Conservation (phyloP, 1,139 yeast species). For the Protomyces arabidopsidicola region DNA sequence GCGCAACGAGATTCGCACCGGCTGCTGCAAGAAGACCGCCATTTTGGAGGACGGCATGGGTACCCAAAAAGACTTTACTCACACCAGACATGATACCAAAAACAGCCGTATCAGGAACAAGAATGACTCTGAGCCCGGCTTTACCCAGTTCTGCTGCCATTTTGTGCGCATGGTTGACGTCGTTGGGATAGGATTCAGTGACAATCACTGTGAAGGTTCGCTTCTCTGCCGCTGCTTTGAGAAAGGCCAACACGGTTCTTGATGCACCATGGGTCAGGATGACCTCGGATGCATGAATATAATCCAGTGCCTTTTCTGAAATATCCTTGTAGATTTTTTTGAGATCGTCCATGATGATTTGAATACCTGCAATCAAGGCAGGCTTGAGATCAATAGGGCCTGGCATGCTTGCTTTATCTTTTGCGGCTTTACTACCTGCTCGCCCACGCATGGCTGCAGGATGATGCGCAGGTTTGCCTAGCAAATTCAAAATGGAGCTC, state of each 20-base stretch:
- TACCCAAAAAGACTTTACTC: constrained; percentile 90
- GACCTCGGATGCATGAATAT: constrained; percentile 91
- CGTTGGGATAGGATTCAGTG: constrained; percentile 90
- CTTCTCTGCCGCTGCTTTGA: constrained; percentile 80
- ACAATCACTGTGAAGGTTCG: constrained; percentile 79
- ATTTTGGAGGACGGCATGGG: constrained; percentile 81
- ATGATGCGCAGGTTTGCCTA: not conserved
- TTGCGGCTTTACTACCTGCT: not conserved
- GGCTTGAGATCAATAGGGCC: constrained; percentile 52
- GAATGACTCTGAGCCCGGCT: constrained; percentile 81
- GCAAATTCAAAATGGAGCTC: not conserved
- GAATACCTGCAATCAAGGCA: constrained; percentile 86
- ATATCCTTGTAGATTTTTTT: constrained; percentile 84
- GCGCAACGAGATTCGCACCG: constrained; percentile 90
- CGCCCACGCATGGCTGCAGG: not conserved
- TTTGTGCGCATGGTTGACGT: constrained; percentile 63
- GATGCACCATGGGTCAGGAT: constrained; percentile 88
- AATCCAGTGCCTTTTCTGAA: constrained; percentile 82
- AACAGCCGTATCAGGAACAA: constrained; percentile 88
- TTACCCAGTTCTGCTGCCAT: constrained; percentile 77
- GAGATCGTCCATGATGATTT: constrained; percentile 88
- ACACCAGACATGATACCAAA: constrained; percentile 97
- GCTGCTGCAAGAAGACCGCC: constrained; percentile 90
- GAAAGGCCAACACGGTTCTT: constrained; percentile 84
- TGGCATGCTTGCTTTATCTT: not conserved